Base-by-base conservation (phyloP, 2,329 filamentous ascomycete genomes). In the Shiraia sp. region DNA sequence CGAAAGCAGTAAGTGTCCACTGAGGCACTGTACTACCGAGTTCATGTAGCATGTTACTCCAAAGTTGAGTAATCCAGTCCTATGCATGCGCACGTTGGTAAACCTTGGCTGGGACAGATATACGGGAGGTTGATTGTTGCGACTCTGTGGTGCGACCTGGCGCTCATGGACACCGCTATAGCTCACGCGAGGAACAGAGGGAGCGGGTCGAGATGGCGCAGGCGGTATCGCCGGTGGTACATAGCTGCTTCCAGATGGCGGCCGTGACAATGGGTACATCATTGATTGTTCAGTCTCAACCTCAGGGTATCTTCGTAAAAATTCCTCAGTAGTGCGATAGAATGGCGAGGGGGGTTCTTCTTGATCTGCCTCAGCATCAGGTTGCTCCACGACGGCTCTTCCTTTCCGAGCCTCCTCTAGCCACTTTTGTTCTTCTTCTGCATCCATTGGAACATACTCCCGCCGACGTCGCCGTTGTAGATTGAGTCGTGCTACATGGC, bases 1-100 rank as follows among this genome's bases (percentile, higher is more conserved):
- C 63, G 79, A 81, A 29, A 86, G 68, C 13, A 77, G 74, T 7
- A 78, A 72, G 1, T 90, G 92, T 2, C 85, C 86, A 44, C 88
- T 87, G 13, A 96, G 73, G 46, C 87, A 87, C 68, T 97, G 92
- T 17, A 97, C 75, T 0, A 86, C 85, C n/a, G 89, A 86, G 68
- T 96, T 96, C 76, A 93, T 90, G 63, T 96, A 96, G 66, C 92
- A 96, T 52, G 87, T 91, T 32, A 87, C 85, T 1, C 83, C 82
- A 28, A 90, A 88, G 56, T 96, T 96, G 44, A 83, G 74, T 10
- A 96, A 77, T 0, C 92, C 91, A 9, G 88, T 87, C 25, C 75
- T 74, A n/a, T 83, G 79, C 55, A 82, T 74, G 19, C 72, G 69
- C 26, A 75, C 71, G 16, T 70, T 68, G 4, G 71, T 68, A 28